Conservation (phyloP, 2,329 filamentous ascomycete genomes). For the Trichoderma sp. region DNA sequence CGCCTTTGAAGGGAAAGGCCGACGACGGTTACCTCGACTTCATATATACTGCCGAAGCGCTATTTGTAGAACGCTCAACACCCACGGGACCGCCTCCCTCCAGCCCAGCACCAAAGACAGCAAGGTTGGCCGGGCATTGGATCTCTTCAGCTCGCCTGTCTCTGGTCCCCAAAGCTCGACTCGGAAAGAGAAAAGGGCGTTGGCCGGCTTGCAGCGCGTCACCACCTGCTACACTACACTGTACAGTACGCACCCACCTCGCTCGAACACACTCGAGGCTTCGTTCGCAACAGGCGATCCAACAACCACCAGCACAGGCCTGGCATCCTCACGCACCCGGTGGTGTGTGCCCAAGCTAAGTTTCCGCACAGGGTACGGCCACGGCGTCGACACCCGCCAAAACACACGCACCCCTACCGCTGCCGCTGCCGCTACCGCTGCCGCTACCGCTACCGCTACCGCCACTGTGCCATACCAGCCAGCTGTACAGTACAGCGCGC, state of each 20-base stretch:
- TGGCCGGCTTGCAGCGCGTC: neutral
- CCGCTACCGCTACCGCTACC: no score
- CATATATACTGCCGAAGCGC: neutral
- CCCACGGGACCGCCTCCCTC: neutral
- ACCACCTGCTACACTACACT: neutral
- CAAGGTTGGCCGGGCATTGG: neutral
- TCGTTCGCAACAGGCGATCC: neutral
- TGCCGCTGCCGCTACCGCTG: no score
- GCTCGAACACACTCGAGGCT: neutral
- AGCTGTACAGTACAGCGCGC: no score
- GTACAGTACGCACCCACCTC: neutral
- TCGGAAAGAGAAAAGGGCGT: neutral
- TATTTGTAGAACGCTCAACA: neutral
- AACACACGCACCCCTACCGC: conserved; percentile 10
- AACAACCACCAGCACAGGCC: conserved; percentile 10
- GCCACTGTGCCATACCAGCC: neutral
- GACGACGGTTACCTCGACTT: neutral
- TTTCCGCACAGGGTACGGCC: conserved; percentile 21
- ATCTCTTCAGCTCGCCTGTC: neutral
- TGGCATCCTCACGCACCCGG: conserved; percentile 11
- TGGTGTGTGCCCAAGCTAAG: conserved; percentile 16
- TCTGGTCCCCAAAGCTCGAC: neutral
- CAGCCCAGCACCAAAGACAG: neutral
- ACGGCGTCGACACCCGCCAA: neutral
- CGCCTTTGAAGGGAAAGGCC: neutral